Conservation (phyloP, 1,139 yeast genomes). For the Yamadazyma conglobata region DNA sequence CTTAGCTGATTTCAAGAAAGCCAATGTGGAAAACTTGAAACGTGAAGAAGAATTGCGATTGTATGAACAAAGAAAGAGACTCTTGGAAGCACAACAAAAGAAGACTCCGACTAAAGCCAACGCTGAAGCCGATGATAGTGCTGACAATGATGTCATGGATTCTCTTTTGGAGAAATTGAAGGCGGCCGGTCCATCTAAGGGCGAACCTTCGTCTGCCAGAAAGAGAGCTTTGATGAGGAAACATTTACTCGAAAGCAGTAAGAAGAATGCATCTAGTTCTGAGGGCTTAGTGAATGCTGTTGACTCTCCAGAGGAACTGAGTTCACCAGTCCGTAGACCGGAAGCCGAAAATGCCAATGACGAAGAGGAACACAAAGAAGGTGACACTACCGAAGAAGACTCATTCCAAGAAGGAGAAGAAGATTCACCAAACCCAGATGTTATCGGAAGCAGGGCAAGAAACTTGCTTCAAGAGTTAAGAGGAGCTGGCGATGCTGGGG, state of each 20-base stretch:
- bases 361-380: slow-evolving; percentile 1
- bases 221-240: slow-evolving; percentile 77
- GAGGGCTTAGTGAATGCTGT: slow-evolving; percentile 3
- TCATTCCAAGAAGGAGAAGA: background rate
- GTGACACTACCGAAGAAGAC: too few relatives aligned
- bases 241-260: slow-evolving; percentile 44
- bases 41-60: slow-evolving; percentile 78
- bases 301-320: slow-evolving; percentile 6
- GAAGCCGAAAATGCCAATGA: slow-evolving; percentile 1
- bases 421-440: slow-evolving; percentile 10
- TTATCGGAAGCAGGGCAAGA: slow-evolving; percentile 57
- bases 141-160: slow-evolving; percentile 65
- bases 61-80: slow-evolving; percentile 68
- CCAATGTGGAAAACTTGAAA: slow-evolving; percentile 69
- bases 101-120: slow-evolving; percentile 11
- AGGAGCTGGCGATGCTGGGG: slow-evolving; percentile 26
- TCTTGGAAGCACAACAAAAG: slow-evolving; percentile 47
- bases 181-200: slow-evolving; percentile 68
- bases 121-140: slow-evolving; percentile 21
- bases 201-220: slow-evolving; percentile 78
- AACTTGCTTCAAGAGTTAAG: slow-evolving; percentile 56
- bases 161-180: slow-evolving; percentile 67
- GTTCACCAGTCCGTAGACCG: slow-evolving; percentile 14
- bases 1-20: slow-evolving; percentile 69
- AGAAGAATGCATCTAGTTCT: slow-evolving; percentile 10